These are phyloP conservation scores for Eucalyptus curtisii DNA, from an alignment of 345 rosid genomes.

Conservation along the genomic window DNA sequence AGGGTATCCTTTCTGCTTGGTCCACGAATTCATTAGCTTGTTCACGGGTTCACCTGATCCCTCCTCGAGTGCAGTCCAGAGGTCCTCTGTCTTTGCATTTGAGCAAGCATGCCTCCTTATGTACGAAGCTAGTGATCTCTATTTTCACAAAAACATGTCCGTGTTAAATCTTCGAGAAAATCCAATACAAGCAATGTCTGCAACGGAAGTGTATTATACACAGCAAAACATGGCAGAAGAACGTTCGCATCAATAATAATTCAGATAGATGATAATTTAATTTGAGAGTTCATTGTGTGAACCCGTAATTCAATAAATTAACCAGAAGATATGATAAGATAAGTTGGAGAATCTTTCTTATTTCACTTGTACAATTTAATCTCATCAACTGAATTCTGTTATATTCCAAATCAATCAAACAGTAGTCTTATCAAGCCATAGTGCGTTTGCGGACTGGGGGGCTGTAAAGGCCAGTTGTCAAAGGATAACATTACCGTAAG, in stretches of 20 bases:
- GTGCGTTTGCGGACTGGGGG: not conserved
- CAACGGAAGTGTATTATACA: not conserved
- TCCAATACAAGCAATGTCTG: not conserved
- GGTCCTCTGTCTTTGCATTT: conserved; percentile 89
- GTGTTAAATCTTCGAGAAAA: not conserved
- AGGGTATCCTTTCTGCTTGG: conserved; percentile 82
- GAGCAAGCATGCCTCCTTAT: conserved; percentile 60
- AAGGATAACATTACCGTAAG: not conserved
- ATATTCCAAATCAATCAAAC: not conserved
- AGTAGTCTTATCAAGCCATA: not conserved
- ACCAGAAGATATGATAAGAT: not conserved
- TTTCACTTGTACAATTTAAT: not conserved
- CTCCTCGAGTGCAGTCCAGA: conserved; percentile 84
- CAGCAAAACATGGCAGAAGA: not conserved
- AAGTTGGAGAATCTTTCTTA: not conserved
- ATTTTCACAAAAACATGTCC: not conserved
- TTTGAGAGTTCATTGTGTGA: not conserved
- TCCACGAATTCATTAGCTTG: conserved; percentile 88
- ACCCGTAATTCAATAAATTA: not conserved
- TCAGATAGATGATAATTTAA: not conserved
- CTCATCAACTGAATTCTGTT: not conserved
- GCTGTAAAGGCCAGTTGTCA: not conserved
- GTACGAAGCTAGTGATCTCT: conserved; percentile 89
- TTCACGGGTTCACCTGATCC: conserved; percentile 87
- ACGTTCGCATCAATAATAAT: not conserved